Percentiles rank a stretch among this genome's conserved stretches.
phyloP scores from a whole-genome alignment of 352 stramenopile genomes.

The Phytophthora quininea region DNA sequence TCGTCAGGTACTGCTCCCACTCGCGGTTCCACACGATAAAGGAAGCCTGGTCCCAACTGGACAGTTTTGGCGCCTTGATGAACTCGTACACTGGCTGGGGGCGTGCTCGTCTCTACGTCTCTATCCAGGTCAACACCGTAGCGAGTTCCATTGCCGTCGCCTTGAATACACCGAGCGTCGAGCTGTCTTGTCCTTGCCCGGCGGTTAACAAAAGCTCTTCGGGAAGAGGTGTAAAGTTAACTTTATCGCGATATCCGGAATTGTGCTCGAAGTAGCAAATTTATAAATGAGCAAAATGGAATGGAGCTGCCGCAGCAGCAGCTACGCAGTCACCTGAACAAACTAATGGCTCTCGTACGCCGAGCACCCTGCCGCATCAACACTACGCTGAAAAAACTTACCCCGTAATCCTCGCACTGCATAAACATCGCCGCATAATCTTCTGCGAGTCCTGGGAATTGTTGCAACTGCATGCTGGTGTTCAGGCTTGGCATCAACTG shows the following conservation, averaged over 20 bases:
- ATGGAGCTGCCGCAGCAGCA: too few relatives aligned
- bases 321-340: too few relatives aligned
- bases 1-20: conserved; percentile 9
- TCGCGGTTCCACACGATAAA: conserved; percentile 14
- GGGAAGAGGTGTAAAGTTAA: not conserved
- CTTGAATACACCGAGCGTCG: not conserved
- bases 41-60: conserved; percentile 4
- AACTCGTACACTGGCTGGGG: conserved; percentile 11
- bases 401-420: too few relatives aligned
- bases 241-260: not conserved
- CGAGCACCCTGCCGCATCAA: too few relatives aligned
- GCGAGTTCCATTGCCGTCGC: not conserved
- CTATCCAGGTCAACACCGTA: conserved; percentile 7
- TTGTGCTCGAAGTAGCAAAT: conserved; percentile 2
- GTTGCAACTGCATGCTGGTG: too few relatives aligned
- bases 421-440: too few relatives aligned
- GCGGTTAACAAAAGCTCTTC: not conserved
- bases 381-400: too few relatives aligned
- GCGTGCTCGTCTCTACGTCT: conserved; percentile 6
- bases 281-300: not conserved
- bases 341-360: too few relatives aligned
- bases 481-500: too few relatives aligned
- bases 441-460: too few relatives aligned
- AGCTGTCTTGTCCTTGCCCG: not conserved
- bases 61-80: conserved; percentile 8